These are phyloP conservation scores for Dichotomocladium elegans DNA, from an alignment of 371 early-diverging fungal genomes.

Conservation along the genomic window DNA sequence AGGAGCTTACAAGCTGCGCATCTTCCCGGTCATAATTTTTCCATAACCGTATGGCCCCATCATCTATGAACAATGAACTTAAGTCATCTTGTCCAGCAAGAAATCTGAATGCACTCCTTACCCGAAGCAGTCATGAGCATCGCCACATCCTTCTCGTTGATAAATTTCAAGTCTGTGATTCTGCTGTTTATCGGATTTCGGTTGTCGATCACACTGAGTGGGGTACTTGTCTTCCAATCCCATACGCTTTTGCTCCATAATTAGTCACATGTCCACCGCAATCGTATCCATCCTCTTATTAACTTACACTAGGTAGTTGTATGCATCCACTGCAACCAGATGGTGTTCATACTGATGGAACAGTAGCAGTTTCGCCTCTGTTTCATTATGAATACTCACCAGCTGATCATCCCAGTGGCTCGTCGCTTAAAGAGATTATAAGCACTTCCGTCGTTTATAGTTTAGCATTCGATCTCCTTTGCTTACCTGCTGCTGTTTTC, in stretches of 20 bases:
- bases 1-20: constrained; percentile 67
- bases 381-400: constrained; percentile 56
- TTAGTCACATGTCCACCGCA: too few relatives aligned
- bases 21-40: constrained; percentile 67
- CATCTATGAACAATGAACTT: constrained; percentile 39
- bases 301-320: constrained; percentile 46
- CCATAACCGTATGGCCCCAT: constrained; percentile 77
- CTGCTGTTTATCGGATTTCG: constrained; percentile 63
- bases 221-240: constrained; percentile 68
- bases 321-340: constrained; percentile 67
- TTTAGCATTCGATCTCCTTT: background rate
- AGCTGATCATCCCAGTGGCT: constrained; percentile 64
- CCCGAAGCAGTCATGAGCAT: constrained; percentile 79
- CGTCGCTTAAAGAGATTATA: constrained; percentile 22
- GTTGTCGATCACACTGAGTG: constrained; percentile 66
- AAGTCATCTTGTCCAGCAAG: background rate
- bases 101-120: too few relatives aligned
- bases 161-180: constrained; percentile 76
- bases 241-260: constrained; percentile 51
- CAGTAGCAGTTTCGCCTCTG: constrained; percentile 47
- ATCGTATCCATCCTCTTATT: background rate
- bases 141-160: constrained; percentile 88
- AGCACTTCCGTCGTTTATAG: background rate
- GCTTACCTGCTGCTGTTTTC: constrained; percentile 38
- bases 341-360: constrained; percentile 83